A percentile compares a stretch with the other conserved stretches of the same genome.
phyloP scores from a whole-genome alignment of 352 stramenopile species.

The Plasmopara viticola region DNA sequence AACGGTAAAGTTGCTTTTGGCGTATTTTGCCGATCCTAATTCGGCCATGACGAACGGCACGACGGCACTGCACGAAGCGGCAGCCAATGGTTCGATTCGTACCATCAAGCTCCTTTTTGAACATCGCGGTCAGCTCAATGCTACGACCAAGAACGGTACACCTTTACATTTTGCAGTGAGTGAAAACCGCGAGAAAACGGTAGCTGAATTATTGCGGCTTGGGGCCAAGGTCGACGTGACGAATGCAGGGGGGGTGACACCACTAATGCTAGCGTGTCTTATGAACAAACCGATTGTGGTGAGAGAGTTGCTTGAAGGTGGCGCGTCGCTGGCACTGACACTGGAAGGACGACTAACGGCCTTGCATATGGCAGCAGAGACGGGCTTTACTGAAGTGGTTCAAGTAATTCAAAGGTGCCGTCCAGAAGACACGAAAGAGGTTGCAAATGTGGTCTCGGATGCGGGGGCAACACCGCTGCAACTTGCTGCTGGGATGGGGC shows the following conservation, averaged over 20 bases:
- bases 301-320: slow-evolving; percentile 43
- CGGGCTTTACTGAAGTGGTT: slow-evolving; percentile 55
- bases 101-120: slow-evolving; percentile 52
- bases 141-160: slow-evolving; percentile 63
- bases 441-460: slow-evolving; percentile 56
- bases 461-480: slow-evolving; percentile 61
- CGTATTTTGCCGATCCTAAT: slow-evolving; percentile 45
- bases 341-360: slow-evolving; percentile 63
- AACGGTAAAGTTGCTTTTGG: slow-evolving; percentile 57
- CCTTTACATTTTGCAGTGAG: slow-evolving; percentile 77
- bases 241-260: slow-evolving; percentile 67
- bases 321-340: slow-evolving; percentile 41
- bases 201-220: slow-evolving; percentile 49
- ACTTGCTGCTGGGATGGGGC: slow-evolving; percentile 65
- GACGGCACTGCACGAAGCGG: slow-evolving; percentile 60
- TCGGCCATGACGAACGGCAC: slow-evolving; percentile 54
- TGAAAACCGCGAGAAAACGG: slow-evolving; percentile 71
- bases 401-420: slow-evolving; percentile 47
- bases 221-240: slow-evolving; percentile 59
- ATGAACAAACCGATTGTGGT: slow-evolving; percentile 69
- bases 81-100: slow-evolving; percentile 58
- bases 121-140: slow-evolving; percentile 48
- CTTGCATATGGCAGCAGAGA: slow-evolving; percentile 73
- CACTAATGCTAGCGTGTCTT: slow-evolving; percentile 66
- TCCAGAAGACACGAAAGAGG: slow-evolving; percentile 33